phyloP scores from a whole-genome alignment of 768 basidiomycete species.

The Boletus coccyginus region DNA sequence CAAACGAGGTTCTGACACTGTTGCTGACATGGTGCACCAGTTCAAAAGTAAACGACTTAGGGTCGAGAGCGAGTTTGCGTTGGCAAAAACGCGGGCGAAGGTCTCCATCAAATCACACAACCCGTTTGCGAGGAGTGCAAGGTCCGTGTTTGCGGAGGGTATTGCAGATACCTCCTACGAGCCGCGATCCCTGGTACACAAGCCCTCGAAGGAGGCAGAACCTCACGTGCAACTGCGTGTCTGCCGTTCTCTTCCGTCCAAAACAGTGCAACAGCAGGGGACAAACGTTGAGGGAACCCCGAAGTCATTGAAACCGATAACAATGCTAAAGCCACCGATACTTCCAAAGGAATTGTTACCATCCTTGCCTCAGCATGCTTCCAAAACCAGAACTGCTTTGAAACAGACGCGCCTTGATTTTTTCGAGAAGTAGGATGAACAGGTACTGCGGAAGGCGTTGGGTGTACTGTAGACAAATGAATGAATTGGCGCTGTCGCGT shows the following conservation, averaged over 20 bases:
- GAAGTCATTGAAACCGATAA: conserved; percentile 31
- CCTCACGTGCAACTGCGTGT: conserved; percentile 1
- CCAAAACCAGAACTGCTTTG: conserved; percentile 5
- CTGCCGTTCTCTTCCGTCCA: conserved; percentile 10
- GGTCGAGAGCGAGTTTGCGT: conserved; percentile 20
- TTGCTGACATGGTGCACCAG: conserved; percentile 18
- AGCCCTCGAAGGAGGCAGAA: neutral
- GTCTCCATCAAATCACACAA: conserved; percentile 13
- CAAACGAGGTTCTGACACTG: conserved; percentile 21
- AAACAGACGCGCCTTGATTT: conserved; percentile 25
- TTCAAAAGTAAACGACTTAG: conserved; percentile 23
- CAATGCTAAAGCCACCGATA: conserved; percentile 25
- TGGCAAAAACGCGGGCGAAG: conserved; percentile 6
- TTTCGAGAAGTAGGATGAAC: neutral
- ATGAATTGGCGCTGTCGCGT: neutral
- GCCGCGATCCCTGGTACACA: neutral
- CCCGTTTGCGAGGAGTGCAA: conserved; percentile 18
- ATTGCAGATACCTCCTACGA: neutral
- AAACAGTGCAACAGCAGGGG: neutral
- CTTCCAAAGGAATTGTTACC: conserved; percentile 27
- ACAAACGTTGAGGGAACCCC: neutral
- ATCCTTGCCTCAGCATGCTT: neutral
- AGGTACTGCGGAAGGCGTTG: neutral
- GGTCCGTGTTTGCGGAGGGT: conserved; percentile 20
- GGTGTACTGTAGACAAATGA: neutral